A percentile compares a stretch with the other conserved stretches of the same genome.
Conservation (phyloP, 306 rosid species). For the Citrullus amarus region DNA sequence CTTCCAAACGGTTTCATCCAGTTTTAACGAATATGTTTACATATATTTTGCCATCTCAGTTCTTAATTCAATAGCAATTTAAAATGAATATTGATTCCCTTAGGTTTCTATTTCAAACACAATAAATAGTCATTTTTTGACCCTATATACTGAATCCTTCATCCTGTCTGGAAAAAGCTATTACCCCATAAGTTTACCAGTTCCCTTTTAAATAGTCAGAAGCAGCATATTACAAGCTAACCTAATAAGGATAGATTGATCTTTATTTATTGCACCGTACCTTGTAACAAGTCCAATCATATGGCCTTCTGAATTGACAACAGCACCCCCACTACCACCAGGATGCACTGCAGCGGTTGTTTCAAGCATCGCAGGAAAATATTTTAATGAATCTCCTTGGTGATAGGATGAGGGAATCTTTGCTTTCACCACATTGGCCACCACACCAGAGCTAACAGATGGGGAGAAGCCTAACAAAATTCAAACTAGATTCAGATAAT, state of each 20-base stretch:
- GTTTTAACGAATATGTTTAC: neutral
- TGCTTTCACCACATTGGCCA: constrained; percentile 74
- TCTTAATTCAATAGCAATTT: neutral
- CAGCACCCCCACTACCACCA: constrained; percentile 96
- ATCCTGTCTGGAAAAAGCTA: neutral
- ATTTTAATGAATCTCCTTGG: constrained; percentile 21
- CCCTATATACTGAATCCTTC: neutral
- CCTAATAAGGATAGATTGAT: neutral
- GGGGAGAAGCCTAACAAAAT: constrained; percentile 52
- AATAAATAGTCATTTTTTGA: neutral
- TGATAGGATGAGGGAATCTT: constrained; percentile 38
- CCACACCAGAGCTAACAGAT: constrained; percentile 78
- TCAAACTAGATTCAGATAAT: constrained; percentile 5
- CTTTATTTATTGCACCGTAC: constrained; percentile 31
- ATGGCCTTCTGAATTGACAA: constrained; percentile 68
- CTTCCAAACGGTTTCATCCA: neutral
- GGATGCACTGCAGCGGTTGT: constrained; percentile 96
- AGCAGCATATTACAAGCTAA: neutral
- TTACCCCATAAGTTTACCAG: neutral
- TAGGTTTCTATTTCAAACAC: neutral
- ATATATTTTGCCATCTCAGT: neutral
- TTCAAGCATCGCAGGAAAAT: constrained; percentile 76
- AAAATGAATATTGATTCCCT: neutral
- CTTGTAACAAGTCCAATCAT: constrained; percentile 96
- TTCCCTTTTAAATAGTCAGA: neutral